Base-by-base conservation (phyloP, 441 rosid species). In the Cnidoscolus chayamansa region DNA sequence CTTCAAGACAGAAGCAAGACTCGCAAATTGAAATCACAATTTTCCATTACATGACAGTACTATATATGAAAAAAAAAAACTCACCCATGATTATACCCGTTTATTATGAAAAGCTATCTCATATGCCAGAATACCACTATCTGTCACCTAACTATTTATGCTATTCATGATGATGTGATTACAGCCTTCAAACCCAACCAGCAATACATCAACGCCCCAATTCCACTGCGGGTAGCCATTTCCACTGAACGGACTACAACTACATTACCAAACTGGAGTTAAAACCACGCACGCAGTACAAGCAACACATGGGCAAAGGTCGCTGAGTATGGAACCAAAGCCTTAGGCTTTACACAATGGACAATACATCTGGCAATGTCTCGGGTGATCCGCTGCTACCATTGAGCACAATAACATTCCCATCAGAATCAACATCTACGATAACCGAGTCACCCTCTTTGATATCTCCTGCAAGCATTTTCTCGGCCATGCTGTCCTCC, bases 401-500 rank as follows among this genome's bases (percentile, higher is more conserved):
- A 51, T 85, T 93, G 53, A 95, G 94, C 71, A 95, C 99, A 1
- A 91, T 84, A 43, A 95, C 97, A 40, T 84, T 90, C 10, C 98
- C 98, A 55, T 91, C 89, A 0, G 86, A 83, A 70, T 93, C 95
- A 0, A 95, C 98, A 74, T 95, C 99, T 4, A 91, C 92, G 0
- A 95, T 95, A 11, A 93, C 98, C 0, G 97, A 95, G 74, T 95
- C 98, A 3, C 99, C 97, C 64, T 93, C 97, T 73, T 93, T 95
- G 78, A 95, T 95, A 63, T 95, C 98, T 68, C 95, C 82, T 11
- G 95, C 83, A n/a, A 95, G 98, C 99, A 95, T 91, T 78, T 95
- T 95, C 89, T 96, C 99, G 0, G 98, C 99, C 99, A 96, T 89
- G 75, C 94, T 88, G 77, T 96, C 99, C 74, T 96, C 99, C 40